phyloP scores from a whole-genome alignment of 2,329 filamentous ascomycete species.

The Fusarium irregulare region DNA sequence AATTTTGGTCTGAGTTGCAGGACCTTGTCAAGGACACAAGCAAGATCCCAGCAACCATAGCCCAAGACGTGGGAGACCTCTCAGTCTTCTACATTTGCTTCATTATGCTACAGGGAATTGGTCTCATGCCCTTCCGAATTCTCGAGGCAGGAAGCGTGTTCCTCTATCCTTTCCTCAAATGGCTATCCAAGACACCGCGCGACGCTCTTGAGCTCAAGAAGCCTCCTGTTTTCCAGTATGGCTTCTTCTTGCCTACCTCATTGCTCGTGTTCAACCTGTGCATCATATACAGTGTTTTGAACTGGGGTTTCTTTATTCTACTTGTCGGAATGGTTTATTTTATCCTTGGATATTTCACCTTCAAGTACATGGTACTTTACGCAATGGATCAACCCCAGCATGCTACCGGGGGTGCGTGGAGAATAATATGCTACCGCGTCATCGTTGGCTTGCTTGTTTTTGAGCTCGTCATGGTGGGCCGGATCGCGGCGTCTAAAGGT shows the following conservation, averaged over 20 bases:
- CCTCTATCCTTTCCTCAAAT: slow-evolving; percentile 82
- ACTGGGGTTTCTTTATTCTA: slow-evolving; percentile 82
- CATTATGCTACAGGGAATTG: slow-evolving; percentile 93
- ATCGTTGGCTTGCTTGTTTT: slow-evolving; percentile 89
- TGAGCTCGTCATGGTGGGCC: slow-evolving; percentile 89
- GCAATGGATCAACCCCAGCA: slow-evolving; percentile 98
- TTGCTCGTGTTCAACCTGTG: slow-evolving; percentile 95
- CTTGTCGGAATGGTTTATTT: slow-evolving; percentile 88
- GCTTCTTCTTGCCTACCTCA: slow-evolving; percentile 93
- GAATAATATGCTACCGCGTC: slow-evolving; percentile 94
- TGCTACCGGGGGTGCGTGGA: slow-evolving; percentile 93
- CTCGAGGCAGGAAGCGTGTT: slow-evolving; percentile 88
- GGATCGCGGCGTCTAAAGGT: slow-evolving; percentile 79
- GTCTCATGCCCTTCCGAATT: slow-evolving; percentile 90
- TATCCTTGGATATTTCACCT: slow-evolving; percentile 83
- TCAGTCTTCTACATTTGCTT: slow-evolving; percentile 92
- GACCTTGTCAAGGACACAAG: slow-evolving; percentile 83
- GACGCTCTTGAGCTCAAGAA: slow-evolving; percentile 85
- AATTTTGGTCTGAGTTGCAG: slow-evolving; percentile 77
- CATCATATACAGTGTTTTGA: slow-evolving; percentile 90
- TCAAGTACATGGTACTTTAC: slow-evolving; percentile 97
- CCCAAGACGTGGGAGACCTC: slow-evolving; percentile 70
- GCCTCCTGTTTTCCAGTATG: slow-evolving; percentile 92
- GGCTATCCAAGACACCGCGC: slow-evolving; percentile 86
- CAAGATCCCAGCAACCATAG: slow-evolving; percentile 79